These are phyloP conservation scores for Tillandsia fasciculata DNA, from an alignment of 176 grass and related monocot species.

Conservation along the genomic window DNA sequence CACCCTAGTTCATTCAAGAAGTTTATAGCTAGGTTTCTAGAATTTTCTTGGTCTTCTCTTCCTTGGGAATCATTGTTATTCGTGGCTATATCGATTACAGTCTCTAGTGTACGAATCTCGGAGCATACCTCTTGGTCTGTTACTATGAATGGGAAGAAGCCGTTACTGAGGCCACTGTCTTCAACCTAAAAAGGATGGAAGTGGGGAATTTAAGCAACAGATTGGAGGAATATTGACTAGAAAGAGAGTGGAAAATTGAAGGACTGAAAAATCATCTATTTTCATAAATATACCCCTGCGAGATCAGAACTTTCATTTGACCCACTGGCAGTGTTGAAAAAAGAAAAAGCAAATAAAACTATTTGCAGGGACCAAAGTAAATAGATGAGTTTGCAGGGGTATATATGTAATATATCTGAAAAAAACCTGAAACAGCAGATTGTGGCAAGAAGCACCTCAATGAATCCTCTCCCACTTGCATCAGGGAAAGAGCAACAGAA, in stretches of 20 bases:
- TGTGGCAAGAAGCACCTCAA: slow-evolving; percentile 48
- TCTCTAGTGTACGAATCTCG: slow-evolving; percentile 78
- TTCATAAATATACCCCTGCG: no score
- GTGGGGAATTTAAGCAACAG: neutral
- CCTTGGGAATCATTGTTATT: neutral
- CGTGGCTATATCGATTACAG: slow-evolving; percentile 36
- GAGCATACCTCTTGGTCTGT: slow-evolving; percentile 86
- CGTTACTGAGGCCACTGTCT: slow-evolving; percentile 76
- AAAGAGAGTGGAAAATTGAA: neutral
- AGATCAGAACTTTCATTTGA: no score
- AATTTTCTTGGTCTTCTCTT: slow-evolving; percentile 23
- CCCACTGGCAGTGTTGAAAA: no score
- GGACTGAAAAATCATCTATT: no score
- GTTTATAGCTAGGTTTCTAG: slow-evolving; percentile 66
- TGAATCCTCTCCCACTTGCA: slow-evolving; percentile 90
- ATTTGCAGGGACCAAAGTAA: no score
- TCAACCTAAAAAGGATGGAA: slow-evolving; percentile 45
- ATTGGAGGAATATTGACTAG: neutral
- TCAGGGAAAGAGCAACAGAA: slow-evolving; percentile 61
- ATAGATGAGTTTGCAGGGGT: neutral
- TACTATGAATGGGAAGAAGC: slow-evolving; percentile 94
- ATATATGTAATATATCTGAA: neutral
- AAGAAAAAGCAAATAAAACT: no score
- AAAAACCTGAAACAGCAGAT: neutral
- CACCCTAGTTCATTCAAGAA: slow-evolving; percentile 92